Evolutionary conservation across 139 green algal genomes (phyloP), one percentile per base, ranked within the genome.

Genomic region (Auxenochlorella pyrenoidosa): DNA sequence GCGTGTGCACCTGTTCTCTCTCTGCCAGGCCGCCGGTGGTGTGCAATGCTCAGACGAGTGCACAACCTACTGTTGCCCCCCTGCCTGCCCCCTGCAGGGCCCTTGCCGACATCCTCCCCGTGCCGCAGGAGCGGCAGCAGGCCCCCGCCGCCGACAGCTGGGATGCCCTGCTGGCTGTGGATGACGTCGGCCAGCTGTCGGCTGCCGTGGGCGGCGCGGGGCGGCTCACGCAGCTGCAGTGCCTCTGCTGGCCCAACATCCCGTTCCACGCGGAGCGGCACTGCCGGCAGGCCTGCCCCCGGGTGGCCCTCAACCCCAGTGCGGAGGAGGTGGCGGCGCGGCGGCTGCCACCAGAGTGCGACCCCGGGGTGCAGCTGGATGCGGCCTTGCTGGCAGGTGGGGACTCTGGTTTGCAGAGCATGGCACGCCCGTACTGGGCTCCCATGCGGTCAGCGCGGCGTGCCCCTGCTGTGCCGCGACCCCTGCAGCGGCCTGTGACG

Each of bases 181-280:
- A 76, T 0, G 70, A 58, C 15, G 47, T n/a, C 5, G 41, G 16
- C 1, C 36, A 60, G 83, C 59, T 84, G 19, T 21, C 84, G 54
- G 84, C 63, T 0, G 65, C 83, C 5, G 44, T 84, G 24, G 84
- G n/a, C n/a, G 60, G 60, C 0, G 5, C 1, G 0, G 84, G 84
- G 13, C 85, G 85, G 2, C 36, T 79, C 12, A 73, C 85, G 75
- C 75, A 78, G 18, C 58, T 89, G 47, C 75, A 41, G 10, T 79
- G 85, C 85, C 22, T 89, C 24, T 13, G 12, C 34, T 89, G 85
- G 85, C 58, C 54, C 26, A 47, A 66, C 38, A 85, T 89, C 5
- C 85, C 75, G 1, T 66, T 86, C 58, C 40, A 38, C 3, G 26
- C 68, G 79, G 76, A 65, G 36, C 26, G 71, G 47, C 65, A 65